phyloP scores from a whole-genome alignment of 805 yeast genomes.

The Blastobotrys chiropterorum region DNA sequence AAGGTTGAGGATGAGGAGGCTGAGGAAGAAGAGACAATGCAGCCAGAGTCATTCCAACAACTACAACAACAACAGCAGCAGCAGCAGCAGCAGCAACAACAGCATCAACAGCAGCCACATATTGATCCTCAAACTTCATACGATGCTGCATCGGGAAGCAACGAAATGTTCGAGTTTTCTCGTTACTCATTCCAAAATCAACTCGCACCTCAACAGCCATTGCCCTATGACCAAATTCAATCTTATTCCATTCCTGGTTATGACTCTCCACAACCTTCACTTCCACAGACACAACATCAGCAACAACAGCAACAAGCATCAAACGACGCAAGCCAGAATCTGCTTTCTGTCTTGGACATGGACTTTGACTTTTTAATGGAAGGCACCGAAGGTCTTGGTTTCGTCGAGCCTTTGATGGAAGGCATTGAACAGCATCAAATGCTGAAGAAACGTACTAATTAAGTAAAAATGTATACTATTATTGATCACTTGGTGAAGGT shows the following conservation, averaged over 20 bases:
- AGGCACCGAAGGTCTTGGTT: slow-evolving; percentile 26
- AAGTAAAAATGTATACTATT: not conserved
- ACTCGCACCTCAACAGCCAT: not conserved
- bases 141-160: not conserved
- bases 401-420: slow-evolving; percentile 26
- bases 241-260: not conserved
- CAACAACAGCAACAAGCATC: not conserved
- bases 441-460: slow-evolving; percentile 1
- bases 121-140: not conserved
- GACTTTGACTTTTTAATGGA: slow-evolving; percentile 26
- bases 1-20: slow-evolving; percentile 3
- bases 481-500: too few species aligned
- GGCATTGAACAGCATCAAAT: slow-evolving; percentile 24
- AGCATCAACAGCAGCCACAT: not conserved
- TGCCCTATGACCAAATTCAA: not conserved
- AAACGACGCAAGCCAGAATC: slow-evolving; percentile 3
- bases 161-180: slow-evolving; percentile 4
- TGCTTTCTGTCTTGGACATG: slow-evolving; percentile 20
- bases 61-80: not conserved
- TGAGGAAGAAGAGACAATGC: not conserved
- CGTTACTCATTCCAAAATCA: slow-evolving; percentile 1
- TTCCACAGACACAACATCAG: slow-evolving; percentile 1
- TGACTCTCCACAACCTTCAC: not conserved
- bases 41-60: not conserved
- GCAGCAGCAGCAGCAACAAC: not conserved